Evolutionary conservation across 2,329 filamentous ascomycete species (phyloP), one percentile per base, ranked within the genome.

Genomic region (Chrysoporthe puriensis): DNA sequence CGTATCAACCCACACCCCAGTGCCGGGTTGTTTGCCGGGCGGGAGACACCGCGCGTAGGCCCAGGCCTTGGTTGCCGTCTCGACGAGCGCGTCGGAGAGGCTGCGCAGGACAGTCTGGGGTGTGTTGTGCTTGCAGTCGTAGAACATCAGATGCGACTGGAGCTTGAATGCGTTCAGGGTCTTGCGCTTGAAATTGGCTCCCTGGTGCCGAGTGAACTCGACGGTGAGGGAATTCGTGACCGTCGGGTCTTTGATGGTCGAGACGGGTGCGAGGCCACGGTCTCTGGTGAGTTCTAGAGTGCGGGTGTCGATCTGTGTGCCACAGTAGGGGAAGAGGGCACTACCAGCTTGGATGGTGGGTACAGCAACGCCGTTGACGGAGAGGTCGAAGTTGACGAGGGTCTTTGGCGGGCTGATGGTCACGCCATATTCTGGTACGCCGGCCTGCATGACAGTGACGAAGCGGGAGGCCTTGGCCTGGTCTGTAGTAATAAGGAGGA

Each of bases 271-370:
- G 61, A 85, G 82, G 43, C 87, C 84, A 58, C 85, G 82, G 73
- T 93, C 89, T 74, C 91, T 94, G 73, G 82, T 85, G 60, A 98
- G 86, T 69, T 93, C 89, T 40, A 99, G 81, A 0, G 91, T 94
- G 63, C 79, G 80, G 21, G 88, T 92, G 75, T 97, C 83, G 72
- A 99, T 93, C 18, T 88, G 78, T 54, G 88, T 87, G 50, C 96
- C 96, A 75, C 96, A 98, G 78, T 97, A 99, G 0, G 95, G 93
- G 76, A 99, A 98, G n/a, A 72, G 72, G 32, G 54, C 2, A 73
- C 60, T 67, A 4, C 74, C 76, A 0, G 72, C 73, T 1, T 77
- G 73, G 50, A 87, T 74, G 50, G 84, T 82, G 3, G 83, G 80
- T 50, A 92, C 84, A 42, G 80, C 77, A 8, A 76, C 74, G 0